Evolutionary conservation across 2,329 filamentous ascomycete genomes (phyloP), one percentile per base, ranked within the genome.

Genomic region (Nemania sp.): DNA sequence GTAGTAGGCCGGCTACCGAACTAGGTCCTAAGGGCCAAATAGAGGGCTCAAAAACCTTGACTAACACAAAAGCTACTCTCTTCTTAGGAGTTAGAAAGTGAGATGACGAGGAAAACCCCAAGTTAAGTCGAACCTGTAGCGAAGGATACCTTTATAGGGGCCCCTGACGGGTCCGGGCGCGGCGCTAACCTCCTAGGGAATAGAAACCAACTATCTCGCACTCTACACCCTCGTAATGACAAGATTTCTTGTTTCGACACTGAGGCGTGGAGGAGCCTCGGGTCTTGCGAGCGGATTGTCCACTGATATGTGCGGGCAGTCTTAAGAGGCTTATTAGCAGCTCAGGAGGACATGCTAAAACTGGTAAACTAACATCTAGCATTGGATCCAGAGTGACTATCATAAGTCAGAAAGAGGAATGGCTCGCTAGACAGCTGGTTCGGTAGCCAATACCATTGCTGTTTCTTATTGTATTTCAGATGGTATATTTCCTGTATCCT

Each of bases 241-340:
- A n/a, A n/a, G n/a, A n/a, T n/a, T n/a, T 32, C 51, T 29, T 7
- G 51, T 53, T 32, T 53, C 51, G 13, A 32, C 51, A n/a, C 51
- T 53, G 4, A 24, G 51, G 15, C 51, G 51, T 11, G 51, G 51
- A 15, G 24, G 51, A 29, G 18, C 51, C 1, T 20, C 27, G 51
- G 13, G 2, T 7, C 26, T 24, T 4, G 26, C 29, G n/a, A 11
- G 24, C 3, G 49, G 49, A 18, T 52, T 15, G 22, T 52, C 49
- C 15, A 52, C 27, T 7, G 7, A 18, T 2, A 52, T 52, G n/a
- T 52, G 49, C 15, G 49, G 49, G 13, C 49, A 52, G 29, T 52
- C 49, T 52, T n/a, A n/a, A n/a, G n/a, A n/a, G n/a, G n/a, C n/a
- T 18, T 20, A 29, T 52, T 52, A 52, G 24, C n/a, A 20, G 22